Evolutionary conservation across 192 early-diverging fungal genomes (phyloP).

Genomic region (Umbelopsis sp.): DNA sequence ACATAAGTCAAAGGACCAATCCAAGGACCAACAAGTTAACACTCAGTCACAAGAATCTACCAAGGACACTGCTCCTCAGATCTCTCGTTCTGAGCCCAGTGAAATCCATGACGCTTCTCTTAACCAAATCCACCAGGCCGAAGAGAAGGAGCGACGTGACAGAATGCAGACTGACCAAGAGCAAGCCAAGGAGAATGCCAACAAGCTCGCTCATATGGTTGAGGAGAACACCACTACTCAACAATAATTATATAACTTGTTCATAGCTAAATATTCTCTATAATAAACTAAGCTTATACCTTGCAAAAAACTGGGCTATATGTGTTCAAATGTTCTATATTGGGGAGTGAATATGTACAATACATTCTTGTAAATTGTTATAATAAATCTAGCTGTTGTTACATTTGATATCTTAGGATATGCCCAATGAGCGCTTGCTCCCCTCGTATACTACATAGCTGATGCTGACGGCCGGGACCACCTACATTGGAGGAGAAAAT

Average conservation of each 20-base stretch:
- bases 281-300: not conserved
- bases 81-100: constrained; percentile 3
- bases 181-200: constrained; percentile 15
- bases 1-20: not conserved
- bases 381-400: constrained; percentile 20
- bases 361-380: constrained; percentile 12
- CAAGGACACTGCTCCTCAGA: constrained; percentile 2
- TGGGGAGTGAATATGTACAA: constrained; percentile 5
- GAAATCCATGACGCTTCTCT: not conserved
- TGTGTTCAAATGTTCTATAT: not conserved
- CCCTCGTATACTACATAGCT: constrained; percentile 74
- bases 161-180: constrained; percentile 15
- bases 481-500: constrained; percentile 31
- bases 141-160: constrained; percentile 1
- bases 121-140: constrained; percentile 9
- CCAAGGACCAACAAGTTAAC: not conserved
- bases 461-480: constrained; percentile 75
- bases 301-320: not conserved
- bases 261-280: not conserved
- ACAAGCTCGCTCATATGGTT: constrained; percentile 15
- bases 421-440: constrained; percentile 48
- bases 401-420: constrained; percentile 42
- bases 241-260: not conserved
- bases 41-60: not conserved
- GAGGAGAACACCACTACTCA: not conserved